Evolutionary conservation across 768 basidiomycete genomes (phyloP), one percentile per base, ranked within the genome.

Genomic region (Antrodiella citrinella): DNA sequence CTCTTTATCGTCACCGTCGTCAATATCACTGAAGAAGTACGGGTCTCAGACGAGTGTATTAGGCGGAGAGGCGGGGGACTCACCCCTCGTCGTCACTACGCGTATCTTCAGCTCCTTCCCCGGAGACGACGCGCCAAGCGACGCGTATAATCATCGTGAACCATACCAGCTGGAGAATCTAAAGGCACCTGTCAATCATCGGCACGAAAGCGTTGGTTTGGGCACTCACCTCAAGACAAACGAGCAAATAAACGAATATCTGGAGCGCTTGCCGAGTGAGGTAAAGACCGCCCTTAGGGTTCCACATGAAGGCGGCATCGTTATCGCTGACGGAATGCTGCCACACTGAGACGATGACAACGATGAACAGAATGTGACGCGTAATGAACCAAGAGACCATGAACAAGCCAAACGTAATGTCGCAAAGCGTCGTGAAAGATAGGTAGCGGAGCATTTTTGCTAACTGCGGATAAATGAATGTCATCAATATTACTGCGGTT

Each of bases 361-460:
- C 63, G 41, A 78, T 61, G 71, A 93, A 94, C 12, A 94, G 73
- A 55, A 90, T 66, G 61, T 98, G 91, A 42, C 96, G 82, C 1
- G 94, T 93, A 22, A 91, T 62, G 54, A 96, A 72, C 96, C 96
- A 99, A 9, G 87, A 87, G 19, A 93, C 47, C 60, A 97, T 75
- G 73, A 95, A 99, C 54, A 76, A 59, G 24, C 72, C 86, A 62
- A 99, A 98, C 0, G 78, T 76, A 21, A 69, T 58, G 65, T 98
- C 93, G 49, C 86, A 87, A 12, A 78, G 63, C 18, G 77, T 66
- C 26, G 74, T 68, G 39, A 83, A 65, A 13, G 71, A 71, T n/a
- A 94, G 72, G 66, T 98, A 99, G 50, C 85, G 84, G 54, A 89
- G 67, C 88, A 98, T 95, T 67, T 99, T 99, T 9, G 92, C 95